These are phyloP conservation scores for Aspergillus amoenus DNA, from an alignment of 2,329 filamentous ascomycete genomes.

Conservation along the genomic window DNA sequence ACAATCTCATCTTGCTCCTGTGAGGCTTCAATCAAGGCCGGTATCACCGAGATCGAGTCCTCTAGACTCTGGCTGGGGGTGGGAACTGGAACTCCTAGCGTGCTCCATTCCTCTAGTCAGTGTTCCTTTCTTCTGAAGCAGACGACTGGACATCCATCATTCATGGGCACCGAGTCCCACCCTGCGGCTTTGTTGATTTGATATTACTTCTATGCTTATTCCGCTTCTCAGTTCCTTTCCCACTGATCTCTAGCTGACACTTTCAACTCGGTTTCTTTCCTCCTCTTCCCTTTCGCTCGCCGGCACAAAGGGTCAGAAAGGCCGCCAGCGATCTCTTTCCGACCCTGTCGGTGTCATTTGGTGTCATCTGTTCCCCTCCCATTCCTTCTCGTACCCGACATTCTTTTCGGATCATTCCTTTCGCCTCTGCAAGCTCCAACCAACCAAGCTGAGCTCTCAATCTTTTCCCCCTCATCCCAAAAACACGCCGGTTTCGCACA, in stretches of 20 bases:
- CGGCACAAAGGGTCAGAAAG: slow-evolving; percentile 5
- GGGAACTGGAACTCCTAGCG: slow-evolving; percentile 24
- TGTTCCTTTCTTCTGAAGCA: slow-evolving; percentile 11
- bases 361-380: slow-evolving; percentile 9
- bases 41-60: slow-evolving; percentile 11
- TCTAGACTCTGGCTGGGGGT: slow-evolving; percentile 16
- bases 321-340: slow-evolving; percentile 1
- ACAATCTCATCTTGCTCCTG: background rate
- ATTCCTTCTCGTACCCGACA: slow-evolving; percentile 16
- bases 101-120: slow-evolving; percentile 19
- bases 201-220: slow-evolving; percentile 14
- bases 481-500: slow-evolving; percentile 10
- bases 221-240: slow-evolving; percentile 12
- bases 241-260: slow-evolving; percentile 9
- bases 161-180: slow-evolving; percentile 15
- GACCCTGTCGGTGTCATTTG: slow-evolving; percentile 6
- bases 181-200: slow-evolving; percentile 19
- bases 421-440: slow-evolving; percentile 13
- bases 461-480: slow-evolving; percentile 15
- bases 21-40: background rate
- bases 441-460: background rate
- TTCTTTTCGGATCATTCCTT: slow-evolving; percentile 21
- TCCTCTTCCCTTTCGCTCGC: background rate
- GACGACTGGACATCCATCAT: background rate
- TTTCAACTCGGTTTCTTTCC: background rate